Percentiles rank a stretch among this genome's conserved stretches.
Evolutionary conservation across 352 stramenopile species (phyloP).

Genomic region (Globisporangium viniferum): DNA sequence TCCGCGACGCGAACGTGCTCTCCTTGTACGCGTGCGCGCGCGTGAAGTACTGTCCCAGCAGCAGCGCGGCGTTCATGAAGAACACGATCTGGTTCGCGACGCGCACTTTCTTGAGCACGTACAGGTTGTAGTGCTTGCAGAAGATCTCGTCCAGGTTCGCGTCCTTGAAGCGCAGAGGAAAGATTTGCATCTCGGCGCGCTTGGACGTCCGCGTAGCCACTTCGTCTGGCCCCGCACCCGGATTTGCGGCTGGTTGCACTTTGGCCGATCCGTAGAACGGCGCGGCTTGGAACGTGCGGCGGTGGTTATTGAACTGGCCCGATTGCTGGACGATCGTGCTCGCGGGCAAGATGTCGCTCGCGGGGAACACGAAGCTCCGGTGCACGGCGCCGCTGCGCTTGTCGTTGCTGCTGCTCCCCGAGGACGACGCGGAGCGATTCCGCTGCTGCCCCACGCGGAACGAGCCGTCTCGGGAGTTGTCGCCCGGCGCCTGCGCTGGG

Average conservation of each 20-base stretch:
- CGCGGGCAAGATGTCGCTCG: slow-evolving; percentile 37
- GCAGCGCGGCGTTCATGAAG: slow-evolving; percentile 39
- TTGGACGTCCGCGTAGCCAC: slow-evolving; percentile 13
- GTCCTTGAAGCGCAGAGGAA: slow-evolving; percentile 62
- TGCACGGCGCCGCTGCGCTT: slow-evolving; percentile 28
- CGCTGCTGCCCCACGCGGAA: slow-evolving; percentile 13
- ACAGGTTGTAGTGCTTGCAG: slow-evolving; percentile 71
- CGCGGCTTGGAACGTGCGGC: slow-evolving; percentile 18
- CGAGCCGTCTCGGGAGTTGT: background rate
- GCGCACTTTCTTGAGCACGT: slow-evolving; percentile 67
- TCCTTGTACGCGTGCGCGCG: slow-evolving; percentile 23
- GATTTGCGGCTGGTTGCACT: slow-evolving; percentile 22
- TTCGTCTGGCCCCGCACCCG: slow-evolving; percentile 2
- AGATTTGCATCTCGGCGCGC: slow-evolving; percentile 46
- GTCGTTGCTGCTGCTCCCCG: slow-evolving; percentile 26
- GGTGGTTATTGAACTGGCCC: slow-evolving; percentile 21
- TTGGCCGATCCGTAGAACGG: slow-evolving; percentile 32
- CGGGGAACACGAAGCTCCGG: slow-evolving; percentile 39
- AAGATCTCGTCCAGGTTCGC: slow-evolving; percentile 61
- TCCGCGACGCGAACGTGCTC: slow-evolving; percentile 40
- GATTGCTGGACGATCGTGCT: slow-evolving; percentile 39
- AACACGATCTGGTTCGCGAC: slow-evolving; percentile 47
- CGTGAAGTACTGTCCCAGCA: slow-evolving; percentile 48
- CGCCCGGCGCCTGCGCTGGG: background rate
- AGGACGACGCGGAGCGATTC: slow-evolving; percentile 19